A percentile compares a stretch with the other conserved stretches of the same genome.
Evolutionary conservation across 371 early-diverging fungal species (phyloP).

Genomic region (Rhizopus delemar): DNA sequence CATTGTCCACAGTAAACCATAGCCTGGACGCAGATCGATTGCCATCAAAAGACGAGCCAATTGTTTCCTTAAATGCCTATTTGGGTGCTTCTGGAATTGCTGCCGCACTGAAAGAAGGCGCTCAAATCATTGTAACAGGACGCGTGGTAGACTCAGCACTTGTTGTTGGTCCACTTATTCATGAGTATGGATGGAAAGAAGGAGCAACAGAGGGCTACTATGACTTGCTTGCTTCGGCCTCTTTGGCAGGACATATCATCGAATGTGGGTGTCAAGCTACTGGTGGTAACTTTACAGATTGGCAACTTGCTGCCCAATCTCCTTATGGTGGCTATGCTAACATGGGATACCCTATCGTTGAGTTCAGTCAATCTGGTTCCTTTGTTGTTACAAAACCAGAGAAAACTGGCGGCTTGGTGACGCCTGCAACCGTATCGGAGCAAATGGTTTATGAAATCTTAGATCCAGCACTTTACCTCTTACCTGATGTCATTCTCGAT

Average conservation of each 20-base stretch:
- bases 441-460: constrained; percentile 74
- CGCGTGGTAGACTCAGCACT: constrained; percentile 75
- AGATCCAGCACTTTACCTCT: constrained; percentile 69
- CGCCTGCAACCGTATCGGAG: constrained; percentile 66
- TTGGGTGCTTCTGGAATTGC: constrained; percentile 63
- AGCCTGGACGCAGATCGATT: constrained; percentile 51
- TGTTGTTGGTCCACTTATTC: constrained; percentile 30
- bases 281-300: constrained; percentile 80
- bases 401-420: constrained; percentile 71
- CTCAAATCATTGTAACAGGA: constrained; percentile 74
- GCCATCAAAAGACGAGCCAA: constrained; percentile 52
- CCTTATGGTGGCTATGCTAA: constrained; percentile 66
- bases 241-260: constrained; percentile 74
- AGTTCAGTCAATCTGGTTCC: constrained; percentile 58
- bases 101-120: constrained; percentile 62
- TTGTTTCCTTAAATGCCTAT: constrained; percentile 68
- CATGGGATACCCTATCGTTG: constrained; percentile 78
- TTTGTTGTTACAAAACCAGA: constrained; percentile 72
- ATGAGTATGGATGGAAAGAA: constrained; percentile 29
- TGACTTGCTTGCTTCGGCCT: constrained; percentile 69
- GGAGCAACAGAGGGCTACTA: constrained; percentile 40
- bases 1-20: constrained; percentile 43
- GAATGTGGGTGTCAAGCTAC: constrained; percentile 80
- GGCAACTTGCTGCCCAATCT: constrained; percentile 63
- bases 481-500: constrained; percentile 77